Percentiles rank a stretch among this genome's conserved stretches.
phyloP scores from a whole-genome alignment of 73 alveolate genomes.

The Tetrahymena thermophila region DNA sequence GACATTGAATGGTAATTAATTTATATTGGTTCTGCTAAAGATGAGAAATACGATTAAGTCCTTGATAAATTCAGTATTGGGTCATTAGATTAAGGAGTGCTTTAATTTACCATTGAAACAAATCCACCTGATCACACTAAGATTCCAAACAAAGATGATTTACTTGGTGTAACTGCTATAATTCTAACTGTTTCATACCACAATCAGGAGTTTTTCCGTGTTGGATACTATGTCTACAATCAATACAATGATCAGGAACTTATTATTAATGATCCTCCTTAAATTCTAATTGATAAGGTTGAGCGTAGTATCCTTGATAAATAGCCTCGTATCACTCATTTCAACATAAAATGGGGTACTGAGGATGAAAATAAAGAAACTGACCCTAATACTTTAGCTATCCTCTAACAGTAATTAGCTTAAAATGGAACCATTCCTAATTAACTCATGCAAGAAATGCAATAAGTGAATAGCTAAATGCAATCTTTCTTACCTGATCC shows the following conservation, averaged over 20 bases:
- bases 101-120: constrained; percentile 83
- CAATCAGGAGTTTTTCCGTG: constrained; percentile 90
- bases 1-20: constrained; percentile 89
- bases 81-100: constrained; percentile 73
- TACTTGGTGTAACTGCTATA: constrained; percentile 95
- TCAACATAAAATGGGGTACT: constrained; percentile 84
- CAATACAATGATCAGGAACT: constrained; percentile 80
- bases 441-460: neutral
- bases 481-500: neutral
- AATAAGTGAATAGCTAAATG: neutral
- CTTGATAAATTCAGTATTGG: constrained; percentile 89
- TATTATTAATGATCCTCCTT: constrained; percentile 89
- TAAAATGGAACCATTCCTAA: neutral
- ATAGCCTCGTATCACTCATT: constrained; percentile 93
- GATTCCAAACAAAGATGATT: constrained; percentile 75
- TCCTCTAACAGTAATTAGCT: neutral
- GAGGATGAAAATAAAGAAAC: neutral
- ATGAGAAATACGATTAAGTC: constrained; percentile 79
- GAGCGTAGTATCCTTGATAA: constrained; percentile 78
- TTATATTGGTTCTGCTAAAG: constrained; percentile 90
- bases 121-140: constrained; percentile 80
- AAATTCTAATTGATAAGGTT: constrained; percentile 67
- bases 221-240: constrained; percentile 95
- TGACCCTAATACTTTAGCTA: neutral
- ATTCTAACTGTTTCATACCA: constrained; percentile 87